Conservation (phyloP, 2,329 filamentous ascomycete species). For the Cercospora citrullina region DNA sequence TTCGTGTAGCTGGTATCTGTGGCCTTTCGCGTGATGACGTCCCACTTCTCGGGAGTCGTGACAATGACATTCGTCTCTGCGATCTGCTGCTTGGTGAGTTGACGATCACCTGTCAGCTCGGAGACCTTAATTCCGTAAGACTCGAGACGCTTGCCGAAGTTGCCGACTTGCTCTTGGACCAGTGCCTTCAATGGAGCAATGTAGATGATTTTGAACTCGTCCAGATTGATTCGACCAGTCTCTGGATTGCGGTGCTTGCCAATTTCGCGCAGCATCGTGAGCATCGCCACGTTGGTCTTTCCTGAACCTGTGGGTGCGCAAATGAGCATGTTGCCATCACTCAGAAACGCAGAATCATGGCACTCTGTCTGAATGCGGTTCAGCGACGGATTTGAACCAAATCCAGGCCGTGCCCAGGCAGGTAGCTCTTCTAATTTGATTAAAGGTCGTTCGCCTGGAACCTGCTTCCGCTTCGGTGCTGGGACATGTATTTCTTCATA, state of each 20-base stretch:
- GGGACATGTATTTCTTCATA: slow-evolving; percentile 99
- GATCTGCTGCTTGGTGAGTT: slow-evolving; percentile 98
- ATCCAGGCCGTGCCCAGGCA: slow-evolving; percentile 85
- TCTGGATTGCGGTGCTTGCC: slow-evolving; percentile 87
- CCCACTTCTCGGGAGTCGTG: slow-evolving; percentile 98
- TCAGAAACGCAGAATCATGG: slow-evolving; percentile 84
- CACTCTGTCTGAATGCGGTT: slow-evolving; percentile 97
- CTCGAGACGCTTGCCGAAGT: slow-evolving; percentile 88
- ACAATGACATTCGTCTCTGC: slow-evolving; percentile 97
- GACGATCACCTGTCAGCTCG: slow-evolving; percentile 95
- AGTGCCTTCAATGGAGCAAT: slow-evolving; percentile 94
- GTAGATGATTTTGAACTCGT: slow-evolving; percentile 98
- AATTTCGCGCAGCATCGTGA: slow-evolving; percentile 92
- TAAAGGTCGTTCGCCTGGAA: slow-evolving; percentile 71
- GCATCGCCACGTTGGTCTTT: slow-evolving; percentile 98
- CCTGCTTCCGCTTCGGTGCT: slow-evolving; percentile 81
- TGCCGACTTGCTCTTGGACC: slow-evolving; percentile 96
- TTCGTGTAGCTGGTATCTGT: slow-evolving; percentile 97
- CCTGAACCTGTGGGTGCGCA: slow-evolving; percentile 96
- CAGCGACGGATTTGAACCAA: slow-evolving; percentile 79
- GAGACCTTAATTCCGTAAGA: slow-evolving; percentile 88
- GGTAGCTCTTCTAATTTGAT: slow-evolving; percentile 86
- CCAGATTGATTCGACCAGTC: slow-evolving; percentile 91
- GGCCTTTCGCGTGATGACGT: slow-evolving; percentile 96
- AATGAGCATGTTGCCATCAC: slow-evolving; percentile 96